Evolutionary conservation across 129 eudicot genomes (phyloP).

Genomic region (Cynara cardunculus): DNA sequence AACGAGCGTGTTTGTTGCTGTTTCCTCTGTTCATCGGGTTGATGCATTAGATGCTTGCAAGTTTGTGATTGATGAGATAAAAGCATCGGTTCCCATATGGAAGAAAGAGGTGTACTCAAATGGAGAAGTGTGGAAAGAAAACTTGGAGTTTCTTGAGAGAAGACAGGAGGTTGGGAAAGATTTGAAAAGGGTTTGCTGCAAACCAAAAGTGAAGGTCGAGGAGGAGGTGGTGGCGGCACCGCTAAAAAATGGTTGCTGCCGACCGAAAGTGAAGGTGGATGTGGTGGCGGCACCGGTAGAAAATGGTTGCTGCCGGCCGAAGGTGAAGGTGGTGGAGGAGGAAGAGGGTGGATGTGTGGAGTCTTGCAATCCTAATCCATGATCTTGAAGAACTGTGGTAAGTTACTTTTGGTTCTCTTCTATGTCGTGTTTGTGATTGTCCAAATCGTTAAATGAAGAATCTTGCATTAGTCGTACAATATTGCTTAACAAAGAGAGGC

Average conservation of each 20-base stretch:
- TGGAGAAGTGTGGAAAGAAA: slow-evolving; percentile 96
- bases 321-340: slow-evolving; percentile 52
- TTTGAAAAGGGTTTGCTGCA: slow-evolving; percentile 22
- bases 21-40: slow-evolving; percentile 76
- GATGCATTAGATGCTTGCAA: slow-evolving; percentile 88
- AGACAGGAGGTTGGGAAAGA: slow-evolving; percentile 36
- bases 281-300: slow-evolving; percentile 29
- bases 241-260: slow-evolving; percentile 46
- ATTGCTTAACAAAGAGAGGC: too few relatives aligned
- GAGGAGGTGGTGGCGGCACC: slow-evolving; percentile 29
- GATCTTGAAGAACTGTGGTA: slow-evolving; percentile 7
- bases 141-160: slow-evolving; percentile 74
- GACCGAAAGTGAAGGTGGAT: slow-evolving; percentile 47
- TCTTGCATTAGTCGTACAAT: neutral
- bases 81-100: slow-evolving; percentile 94
- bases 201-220: slow-evolving; percentile 36
- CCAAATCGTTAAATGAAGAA: neutral
- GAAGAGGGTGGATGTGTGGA: slow-evolving; percentile 19
- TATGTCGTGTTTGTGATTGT: neutral
- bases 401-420: neutral
- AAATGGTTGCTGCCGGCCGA: slow-evolving; percentile 49
- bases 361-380: slow-evolving; percentile 17
- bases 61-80: slow-evolving; percentile 80
- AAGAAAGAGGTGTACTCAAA: slow-evolving; percentile 91
- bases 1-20: slow-evolving; percentile 68